Base-by-base conservation (phyloP, 2,329 filamentous ascomycete species). In the Fusarium compactum region DNA sequence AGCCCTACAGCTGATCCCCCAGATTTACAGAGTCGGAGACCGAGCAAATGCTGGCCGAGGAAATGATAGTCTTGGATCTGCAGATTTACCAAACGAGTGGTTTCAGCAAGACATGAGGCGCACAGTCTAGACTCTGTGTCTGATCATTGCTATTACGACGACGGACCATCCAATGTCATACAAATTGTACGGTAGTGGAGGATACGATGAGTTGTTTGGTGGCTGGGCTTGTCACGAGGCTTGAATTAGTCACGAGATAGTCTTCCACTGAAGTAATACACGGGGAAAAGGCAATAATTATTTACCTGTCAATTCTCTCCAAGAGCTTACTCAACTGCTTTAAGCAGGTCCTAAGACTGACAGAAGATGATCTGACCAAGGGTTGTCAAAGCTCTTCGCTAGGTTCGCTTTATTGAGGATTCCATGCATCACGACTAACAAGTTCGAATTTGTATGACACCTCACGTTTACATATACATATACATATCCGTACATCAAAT, bases 71-170 rank as follows among this genome's bases (percentile, higher is more conserved):
- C 44, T 24, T 24, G 25, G 22, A 38, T 34, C 25, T 51, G 32
- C 56, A 47, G 10, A n/a, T 57, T 34, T 46, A 43, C 63, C 50
- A 57, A 57, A 52, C 20, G 57, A 45, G 54, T 50, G 56, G 61
- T 66, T 69, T 69, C 55, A 69, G 44, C 50, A 61, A 52, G 27
- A 34, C 41, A 69, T 27, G 54, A 54, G 51, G 53, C 32, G 46
- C 48, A 38, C 40, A 50, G 41, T 46, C 46, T 50, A 41, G 45
- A 40, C 29, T 47, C n/a, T 25, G n/a, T 29, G 34, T 43, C 24
- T 38, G 34, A 38, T 27, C 24, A 25, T 41, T 44, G 18, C 29
- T 25, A 18, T 45, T 27, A 48, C 22, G n/a, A 29, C 29, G 48
- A 45, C 12, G 51, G 25, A 34, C 47, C 53, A 55, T 59, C 20